Conservation (phyloP, 306 rosid species). For the Hippophae rhamnoides region DNA sequence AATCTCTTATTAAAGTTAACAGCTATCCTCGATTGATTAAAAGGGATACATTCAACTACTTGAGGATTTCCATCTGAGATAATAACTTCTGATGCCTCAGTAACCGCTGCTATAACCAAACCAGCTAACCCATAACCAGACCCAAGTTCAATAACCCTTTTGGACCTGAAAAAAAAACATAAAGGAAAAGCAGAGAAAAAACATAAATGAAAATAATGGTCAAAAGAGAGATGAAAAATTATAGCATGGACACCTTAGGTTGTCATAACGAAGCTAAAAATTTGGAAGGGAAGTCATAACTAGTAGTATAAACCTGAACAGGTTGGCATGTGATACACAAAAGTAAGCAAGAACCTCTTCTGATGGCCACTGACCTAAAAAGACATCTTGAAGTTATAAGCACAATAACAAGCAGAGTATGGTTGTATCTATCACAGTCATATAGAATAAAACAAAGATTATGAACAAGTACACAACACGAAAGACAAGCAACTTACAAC, state of each 20-base stretch:
- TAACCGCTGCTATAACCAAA: conserved; percentile 70
- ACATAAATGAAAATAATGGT: conserved; percentile 9
- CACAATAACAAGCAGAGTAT: too few relatives aligned
- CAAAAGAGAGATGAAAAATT: not conserved
- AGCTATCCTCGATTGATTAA: not conserved
- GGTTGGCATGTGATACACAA: conserved; percentile 51
- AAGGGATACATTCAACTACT: conserved; percentile 91
- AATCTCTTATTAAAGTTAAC: not conserved
- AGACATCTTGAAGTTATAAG: not conserved
- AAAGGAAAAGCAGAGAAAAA: conserved; percentile 10
- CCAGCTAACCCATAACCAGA: conserved; percentile 94
- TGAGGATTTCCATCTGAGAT: conserved; percentile 95
- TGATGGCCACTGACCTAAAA: conserved; percentile 94
- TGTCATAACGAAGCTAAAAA: conserved; percentile 5
- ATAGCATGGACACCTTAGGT: not conserved
- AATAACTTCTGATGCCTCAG: conserved; percentile 72
- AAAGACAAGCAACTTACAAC: too few relatives aligned
- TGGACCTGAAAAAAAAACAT: conserved; percentile 36
- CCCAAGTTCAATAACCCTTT: conserved; percentile 88
- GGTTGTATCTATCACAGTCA: too few relatives aligned
- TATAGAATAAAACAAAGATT: too few relatives aligned
- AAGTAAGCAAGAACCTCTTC: conserved; percentile 90
- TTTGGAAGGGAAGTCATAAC: conserved; percentile 10
- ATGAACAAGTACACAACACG: too few relatives aligned
- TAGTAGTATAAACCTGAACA: conserved; percentile 49